These are phyloP conservation scores for Cytospora piceae DNA, from an alignment of 2,329 filamentous ascomycete genomes.

Conservation along the genomic window DNA sequence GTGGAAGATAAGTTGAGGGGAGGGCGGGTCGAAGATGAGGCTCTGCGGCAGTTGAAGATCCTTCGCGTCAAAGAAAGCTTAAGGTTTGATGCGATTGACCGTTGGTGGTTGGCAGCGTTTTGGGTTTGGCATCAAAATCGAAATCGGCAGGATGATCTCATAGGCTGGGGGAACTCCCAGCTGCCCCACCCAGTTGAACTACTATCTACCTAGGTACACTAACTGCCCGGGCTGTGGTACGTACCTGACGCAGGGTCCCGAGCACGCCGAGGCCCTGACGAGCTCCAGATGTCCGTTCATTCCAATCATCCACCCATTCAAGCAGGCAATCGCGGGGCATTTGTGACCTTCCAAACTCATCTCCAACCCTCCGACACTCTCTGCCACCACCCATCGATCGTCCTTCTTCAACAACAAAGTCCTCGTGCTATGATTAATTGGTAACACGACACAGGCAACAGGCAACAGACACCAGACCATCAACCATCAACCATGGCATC, in stretches of 20 bases:
- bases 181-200: slow-evolving; percentile 17
- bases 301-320: too few species aligned
- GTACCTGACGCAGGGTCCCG: slow-evolving; percentile 2
- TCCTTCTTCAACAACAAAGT: background rate
- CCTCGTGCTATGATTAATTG: background rate
- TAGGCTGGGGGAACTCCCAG: slow-evolving; percentile 23
- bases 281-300: background rate
- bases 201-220: too few species aligned
- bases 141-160: slow-evolving; percentile 23
- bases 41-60: slow-evolving; percentile 22
- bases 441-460: slow-evolving; percentile 2
- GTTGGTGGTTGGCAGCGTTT: slow-evolving; percentile 1
- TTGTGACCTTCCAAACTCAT: background rate
- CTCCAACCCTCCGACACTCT: background rate
- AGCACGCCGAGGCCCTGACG: slow-evolving; percentile 15
- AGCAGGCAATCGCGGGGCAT: slow-evolving; percentile 8
- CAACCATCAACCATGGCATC: slow-evolving; percentile 20
- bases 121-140: slow-evolving; percentile 4
- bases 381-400: background rate
- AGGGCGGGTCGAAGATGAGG: slow-evolving; percentile 1
- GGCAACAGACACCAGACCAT: slow-evolving; percentile 19
- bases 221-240: background rate
- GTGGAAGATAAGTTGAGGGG: slow-evolving; percentile 21
- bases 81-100: slow-evolving; percentile 1
- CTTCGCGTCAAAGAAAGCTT: slow-evolving; percentile 10